Percentiles rank a stretch among this genome's conserved stretches.
Conservation (phyloP, 192 early-diverging fungal genomes). For the Mortierella alpina region DNA sequence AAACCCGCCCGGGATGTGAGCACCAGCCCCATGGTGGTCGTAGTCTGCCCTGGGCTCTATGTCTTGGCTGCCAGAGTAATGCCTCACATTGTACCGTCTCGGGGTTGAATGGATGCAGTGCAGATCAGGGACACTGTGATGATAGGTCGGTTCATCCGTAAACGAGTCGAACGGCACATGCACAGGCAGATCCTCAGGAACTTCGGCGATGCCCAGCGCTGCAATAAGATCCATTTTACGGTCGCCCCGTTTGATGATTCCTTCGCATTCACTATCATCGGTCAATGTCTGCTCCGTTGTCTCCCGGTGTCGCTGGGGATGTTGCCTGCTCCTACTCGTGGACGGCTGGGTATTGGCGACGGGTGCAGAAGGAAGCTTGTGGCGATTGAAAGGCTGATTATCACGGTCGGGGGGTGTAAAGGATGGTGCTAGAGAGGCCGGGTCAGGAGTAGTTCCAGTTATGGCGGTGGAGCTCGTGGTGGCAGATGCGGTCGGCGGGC, state of each 20-base stretch:
- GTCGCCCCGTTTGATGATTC: not conserved
- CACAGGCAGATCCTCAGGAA: not conserved
- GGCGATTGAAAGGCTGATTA: no score
- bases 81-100: conserved; percentile 7
- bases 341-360: no score
- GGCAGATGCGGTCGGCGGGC: not conserved
- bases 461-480: no score
- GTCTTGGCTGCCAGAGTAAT: no score
- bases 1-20: conserved; percentile 2
- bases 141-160: conserved; percentile 18
- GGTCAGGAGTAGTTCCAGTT: not conserved
- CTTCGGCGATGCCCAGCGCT: conserved; percentile 25
- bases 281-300: conserved; percentile 10
- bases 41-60: not conserved
- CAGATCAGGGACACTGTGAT: conserved; percentile 4
- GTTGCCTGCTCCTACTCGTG: no score
- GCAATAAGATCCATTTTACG: conserved; percentile 36
- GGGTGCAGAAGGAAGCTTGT: no score
- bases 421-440: not conserved
- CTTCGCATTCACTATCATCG: not conserved
- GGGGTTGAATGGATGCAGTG: not conserved
- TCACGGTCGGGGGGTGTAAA: no score
- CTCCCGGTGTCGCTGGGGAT: conserved; percentile 1
- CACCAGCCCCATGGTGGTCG: not conserved
- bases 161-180: conserved; percentile 21